Evolutionary conservation across 2,329 filamentous ascomycete genomes (phyloP), one percentile per base, ranked within the genome.

Genomic region (Penicillium sp.): DNA sequence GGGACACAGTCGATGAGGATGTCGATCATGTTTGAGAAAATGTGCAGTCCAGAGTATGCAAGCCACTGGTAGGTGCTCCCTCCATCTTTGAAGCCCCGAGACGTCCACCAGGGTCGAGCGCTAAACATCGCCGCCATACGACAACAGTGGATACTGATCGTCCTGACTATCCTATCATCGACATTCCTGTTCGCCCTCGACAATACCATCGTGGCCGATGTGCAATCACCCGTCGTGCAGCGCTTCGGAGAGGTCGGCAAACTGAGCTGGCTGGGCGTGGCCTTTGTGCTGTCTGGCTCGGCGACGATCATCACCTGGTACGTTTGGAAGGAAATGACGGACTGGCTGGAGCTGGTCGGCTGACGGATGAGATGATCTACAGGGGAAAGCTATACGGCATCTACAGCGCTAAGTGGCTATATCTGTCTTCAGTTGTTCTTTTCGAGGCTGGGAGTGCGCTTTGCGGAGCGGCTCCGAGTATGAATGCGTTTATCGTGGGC

Each of bases 151-250:
- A 20, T 59, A 22, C 35, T 68, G 1, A 61, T 67, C n/a, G 52
- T 66, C 22, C 34, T 66, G 20, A 67, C 72, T 11, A 66, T 75
- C 0, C 68, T 76, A 8, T 67, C 75, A 1, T 83, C 72, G 2
- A 78, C 79, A 11, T 74, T 72, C 53, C 66, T 75, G 25, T 75
- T 68, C 50, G 66, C 69, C 5, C 65, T 77, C 3, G 75, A 77
- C 5, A 83, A 82, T 0, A 84, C 84, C 2, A 82, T 84, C 3
- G 73, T 82, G 25, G 77, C 83, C 3, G 80, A 82, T 62, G 75
- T 80, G 1, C 79, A 83, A 59, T 75, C 77, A 0, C 69, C 72
- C 3, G 77, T 83, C 17, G 68, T 81, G 15, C 62, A 73, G 15
- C 55, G 63, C 0, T 78, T 82, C 35, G 68, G 73, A 4, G 63